Evolutionary conservation across 2,329 filamentous ascomycete genomes (phyloP), one percentile per base, ranked within the genome.

Genomic region (Aspergillus fumigatiaffinis): DNA sequence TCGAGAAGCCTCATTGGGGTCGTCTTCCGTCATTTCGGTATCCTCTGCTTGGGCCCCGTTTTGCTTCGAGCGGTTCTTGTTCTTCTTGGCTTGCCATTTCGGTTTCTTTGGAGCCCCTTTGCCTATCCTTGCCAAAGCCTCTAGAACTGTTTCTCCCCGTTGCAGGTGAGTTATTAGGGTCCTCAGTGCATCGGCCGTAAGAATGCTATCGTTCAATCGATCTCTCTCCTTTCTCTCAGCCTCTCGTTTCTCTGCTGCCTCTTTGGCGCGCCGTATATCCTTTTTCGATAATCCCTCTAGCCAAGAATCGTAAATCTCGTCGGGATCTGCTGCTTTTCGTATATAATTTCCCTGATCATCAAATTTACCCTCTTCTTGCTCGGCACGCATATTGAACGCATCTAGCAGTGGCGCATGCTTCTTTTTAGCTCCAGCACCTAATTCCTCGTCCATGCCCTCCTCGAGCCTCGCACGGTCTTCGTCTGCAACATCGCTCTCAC

Each of bases 321-420:
- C 92, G 0, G 91, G 91, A 67, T 99, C 94, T 8, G 79, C 84
- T 0, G 92, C 92, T 73, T 95, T 95, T 56, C 94, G 86, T 48
- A 99, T 86, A 71, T 87, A 99, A 73, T 97, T 99, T 9, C 93
- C 93, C 1, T 87, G 80, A 65, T 94, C 89, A 71, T 99, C 94
- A 68, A 97, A 99, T 10, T 87, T 84, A 1, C 94, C 94, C 65
- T 97, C 93, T 69, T 97, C 92, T 72, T 95, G 87, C 73, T 99
- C 94, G 12, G 84, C 79, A 58, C 85, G 87, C 82, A 99, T 90
- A 70, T 99, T 97, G 82, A 99, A 99, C 2, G 93, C 93, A 73
- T 97, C 94, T 5, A 99, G 83, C 72, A 94, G 91, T 1, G 94
- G 94, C 1, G 94, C 94, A 73, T 97, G 91, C 67, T 87, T 90